Evolutionary conservation across 1,139 yeast species (phyloP), one percentile per base, ranked within the genome.

Genomic region (Eremothecium sinecaudum): DNA sequence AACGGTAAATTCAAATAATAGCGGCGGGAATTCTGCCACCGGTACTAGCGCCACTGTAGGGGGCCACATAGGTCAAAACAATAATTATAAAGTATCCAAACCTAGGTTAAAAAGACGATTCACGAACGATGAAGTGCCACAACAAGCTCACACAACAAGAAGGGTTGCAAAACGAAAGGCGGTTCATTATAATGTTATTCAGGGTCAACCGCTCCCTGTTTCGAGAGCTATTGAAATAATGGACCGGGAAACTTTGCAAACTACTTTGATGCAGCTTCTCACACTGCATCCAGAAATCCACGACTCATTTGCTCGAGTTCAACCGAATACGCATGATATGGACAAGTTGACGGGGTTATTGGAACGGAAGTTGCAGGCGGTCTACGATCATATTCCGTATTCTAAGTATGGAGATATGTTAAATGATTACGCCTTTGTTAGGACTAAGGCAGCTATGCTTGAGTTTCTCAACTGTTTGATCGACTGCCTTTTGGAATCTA

Each of bases 351-450:
- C 41, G 9, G 37, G 32, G 15, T 20, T 46, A 16, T 36, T 56
- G 34, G 43, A 46, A 26, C 33, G 28, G 9, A 56, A 56, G 32
- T 36, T 50, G 26, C 42, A 47, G 19, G 41, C 38, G 11, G 39
- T 56, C 10, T 42, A 41, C 24, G 39, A 38, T 12, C 48, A 48
- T 37, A 44, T 55, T 17, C 60, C 60, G 28, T 55, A 51, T 36
- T 48, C 48, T 24, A 50, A 42, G 35, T 41, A 41, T 9, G 40
- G 41, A 14, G 41, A 37, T 25, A 42, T 36, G 20, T 37, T 53
- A 29, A 64, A 61, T 44, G 97, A 87, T 56, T 90, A 90, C 54
- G 79, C 94, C n/a, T 90, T 79, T 58, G 66, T 83, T 39, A 68
- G 97, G 39, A 80, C 87, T 36, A 79, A 83, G 50, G 76, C 84